phyloP scores from a whole-genome alignment of 2,329 filamentous ascomycete genomes.

The Eutypella sp. region DNA sequence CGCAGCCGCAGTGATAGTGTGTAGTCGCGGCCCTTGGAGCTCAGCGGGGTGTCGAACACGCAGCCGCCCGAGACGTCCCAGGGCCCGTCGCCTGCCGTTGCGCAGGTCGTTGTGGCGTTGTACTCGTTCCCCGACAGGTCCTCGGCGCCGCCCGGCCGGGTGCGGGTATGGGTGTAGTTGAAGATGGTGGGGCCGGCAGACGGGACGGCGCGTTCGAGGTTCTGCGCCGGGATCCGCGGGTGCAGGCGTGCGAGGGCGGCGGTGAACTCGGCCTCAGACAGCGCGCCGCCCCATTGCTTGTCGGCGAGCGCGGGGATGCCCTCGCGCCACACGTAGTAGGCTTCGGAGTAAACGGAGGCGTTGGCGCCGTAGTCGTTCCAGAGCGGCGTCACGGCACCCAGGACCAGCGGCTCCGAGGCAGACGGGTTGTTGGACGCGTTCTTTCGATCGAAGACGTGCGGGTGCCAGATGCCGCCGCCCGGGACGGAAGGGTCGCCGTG shows the following conservation, averaged over 20 bases:
- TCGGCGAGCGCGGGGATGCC: conserved; percentile 47
- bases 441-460: conserved; percentile 44
- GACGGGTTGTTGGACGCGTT: conserved; percentile 44
- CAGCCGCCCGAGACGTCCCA: conserved; percentile 33
- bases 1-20: conserved; percentile 42
- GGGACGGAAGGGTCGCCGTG: conserved; percentile 33
- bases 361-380: conserved; percentile 54
- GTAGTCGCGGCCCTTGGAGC: conserved; percentile 53
- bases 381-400: conserved; percentile 44
- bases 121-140: conserved; percentile 37
- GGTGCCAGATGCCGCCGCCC: conserved; percentile 40
- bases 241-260: conserved; percentile 34
- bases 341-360: conserved; percentile 44
- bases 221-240: conserved; percentile 39
- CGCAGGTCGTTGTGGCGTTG: conserved; percentile 34
- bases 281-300: conserved; percentile 49
- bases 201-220: conserved; percentile 39
- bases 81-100: conserved; percentile 17
- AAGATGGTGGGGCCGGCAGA: conserved; percentile 32
- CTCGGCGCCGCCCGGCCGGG: conserved; percentile 15
- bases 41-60: conserved; percentile 39
- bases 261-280: conserved; percentile 34
- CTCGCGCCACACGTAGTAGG: conserved; percentile 46
- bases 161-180: conserved; percentile 24
- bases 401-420: conserved; percentile 32